Evolutionary conservation across 2,329 filamentous ascomycete species (phyloP), one percentile per base, ranked within the genome.

Genomic region (Rutstroemia sydowiana): DNA sequence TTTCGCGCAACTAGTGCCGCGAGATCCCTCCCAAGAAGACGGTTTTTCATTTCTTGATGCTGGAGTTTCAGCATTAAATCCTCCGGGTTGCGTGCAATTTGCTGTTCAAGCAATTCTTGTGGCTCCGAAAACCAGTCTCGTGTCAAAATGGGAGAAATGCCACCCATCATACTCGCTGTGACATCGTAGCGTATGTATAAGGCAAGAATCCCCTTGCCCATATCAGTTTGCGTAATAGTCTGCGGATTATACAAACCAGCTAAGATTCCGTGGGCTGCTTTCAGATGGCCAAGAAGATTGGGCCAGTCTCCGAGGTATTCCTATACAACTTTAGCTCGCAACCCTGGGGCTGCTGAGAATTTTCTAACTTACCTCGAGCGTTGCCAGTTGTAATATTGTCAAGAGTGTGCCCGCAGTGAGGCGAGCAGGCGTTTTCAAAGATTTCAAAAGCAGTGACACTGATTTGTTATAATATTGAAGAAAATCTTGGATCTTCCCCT

Each of bases 241-340:
- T 90, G 75, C 0, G 89, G 87, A 0, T 83, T 89, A 65, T 89
- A 91, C 0, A 96, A 71, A 40, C 85, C 80, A 1, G 78, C 85
- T 42, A 97, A 72, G 61, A 97, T 85, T 57, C 88, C 82, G 63
- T 87, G 81, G 0, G 93, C 93, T 10, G 92, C 93, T 65, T 86
- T 89, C 66, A 96, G 91, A 66, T 97, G 93, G 20, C 90, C 88
- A 69, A 93, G 85, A 14, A 97, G 75, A 62, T 95, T 96, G 48
- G 95, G 82, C 90, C 90, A 97, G 66, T 98, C 93, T 11, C 93
- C 93, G 42, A 97, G 76, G 62, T 90, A 95, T 70, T 97, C 93
- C 89, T 95, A 41, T 47, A 47, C 60, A 55, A 39, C 9, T 20
- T 58, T 54, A 57, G 52, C 41, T 45, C 11, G 8, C 13, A 28